Conservation (phyloP, 2,329 filamentous ascomycete species). For the Aspergillus felis region DNA sequence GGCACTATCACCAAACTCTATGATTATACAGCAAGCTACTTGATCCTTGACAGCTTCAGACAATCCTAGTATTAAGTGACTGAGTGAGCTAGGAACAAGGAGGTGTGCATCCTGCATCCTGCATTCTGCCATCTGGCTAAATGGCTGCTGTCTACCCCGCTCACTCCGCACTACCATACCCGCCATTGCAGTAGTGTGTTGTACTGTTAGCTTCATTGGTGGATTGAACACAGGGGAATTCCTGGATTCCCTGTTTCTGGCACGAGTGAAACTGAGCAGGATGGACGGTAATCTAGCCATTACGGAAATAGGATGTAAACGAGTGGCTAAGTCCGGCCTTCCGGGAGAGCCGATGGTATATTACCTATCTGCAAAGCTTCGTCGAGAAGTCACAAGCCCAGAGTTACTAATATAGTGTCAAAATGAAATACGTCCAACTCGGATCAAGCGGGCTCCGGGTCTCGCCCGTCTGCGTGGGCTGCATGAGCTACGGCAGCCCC, state of each 20-base stretch:
- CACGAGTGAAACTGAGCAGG: neutral
- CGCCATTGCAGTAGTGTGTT: neutral
- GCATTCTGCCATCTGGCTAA: neutral
- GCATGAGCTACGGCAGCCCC: slow-evolving; percentile 24
- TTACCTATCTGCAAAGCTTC: neutral
- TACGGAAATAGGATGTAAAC: neutral
- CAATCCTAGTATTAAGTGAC: too few species aligned
- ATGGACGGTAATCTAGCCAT: neutral
- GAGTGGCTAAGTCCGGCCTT: neutral
- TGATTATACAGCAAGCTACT: neutral
- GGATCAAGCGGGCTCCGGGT: slow-evolving; percentile 23
- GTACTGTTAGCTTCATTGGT: neutral
- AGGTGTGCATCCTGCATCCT: neutral
- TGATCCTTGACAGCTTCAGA: too few species aligned
- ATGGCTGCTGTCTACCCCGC: neutral
- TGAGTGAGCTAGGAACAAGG: neutral
- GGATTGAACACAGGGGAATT: neutral
- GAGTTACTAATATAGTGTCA: neutral
- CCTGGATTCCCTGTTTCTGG: neutral
- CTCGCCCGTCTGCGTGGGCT: slow-evolving; percentile 22
- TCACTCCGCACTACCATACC: neutral
- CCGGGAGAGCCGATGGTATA: neutral
- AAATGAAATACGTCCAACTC: slow-evolving; percentile 25
- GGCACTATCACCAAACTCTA: too few species aligned
- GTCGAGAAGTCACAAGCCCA: neutral